These are phyloP conservation scores for Plasmodium yoelii DNA, from an alignment of 169 alveolate genomes.

Conservation along the genomic window DNA sequence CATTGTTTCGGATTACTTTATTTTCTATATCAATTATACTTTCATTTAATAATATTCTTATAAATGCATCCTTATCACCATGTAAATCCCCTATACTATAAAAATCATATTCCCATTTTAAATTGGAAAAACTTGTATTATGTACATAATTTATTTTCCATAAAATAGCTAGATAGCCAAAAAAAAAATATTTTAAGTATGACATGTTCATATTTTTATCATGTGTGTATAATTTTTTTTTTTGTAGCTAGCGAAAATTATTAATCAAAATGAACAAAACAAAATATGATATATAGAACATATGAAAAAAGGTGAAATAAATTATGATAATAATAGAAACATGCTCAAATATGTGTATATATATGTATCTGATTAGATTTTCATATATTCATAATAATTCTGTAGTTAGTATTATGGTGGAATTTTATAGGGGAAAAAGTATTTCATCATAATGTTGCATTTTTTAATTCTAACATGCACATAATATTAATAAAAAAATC, in stretches of 20 bases:
- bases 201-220: constrained; percentile 16
- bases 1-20: constrained; percentile 30
- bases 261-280: too few species aligned
- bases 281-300: too few species aligned
- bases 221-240: not conserved
- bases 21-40: constrained; percentile 38
- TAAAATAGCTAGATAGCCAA: constrained; percentile 5
- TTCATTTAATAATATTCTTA: constrained; percentile 48
- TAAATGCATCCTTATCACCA: constrained; percentile 66
- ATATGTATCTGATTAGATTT: too few species aligned
- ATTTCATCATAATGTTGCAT: too few species aligned
- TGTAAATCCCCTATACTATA: constrained; percentile 65
- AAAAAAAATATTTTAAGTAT: constrained; percentile 7
- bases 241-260: not conserved
- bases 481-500: too few species aligned
- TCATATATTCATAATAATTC: too few species aligned
- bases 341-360: too few species aligned
- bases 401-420: too few species aligned
- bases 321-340: too few species aligned
- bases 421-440: too few species aligned
- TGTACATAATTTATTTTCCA: constrained; percentile 24
- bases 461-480: too few species aligned
- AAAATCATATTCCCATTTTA: constrained; percentile 47
- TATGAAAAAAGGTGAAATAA: too few species aligned
- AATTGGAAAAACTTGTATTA: constrained; percentile 27